Base-by-base conservation (phyloP, 2,329 filamentous ascomycete species). In the Thermothelomyces thermophilus region DNA sequence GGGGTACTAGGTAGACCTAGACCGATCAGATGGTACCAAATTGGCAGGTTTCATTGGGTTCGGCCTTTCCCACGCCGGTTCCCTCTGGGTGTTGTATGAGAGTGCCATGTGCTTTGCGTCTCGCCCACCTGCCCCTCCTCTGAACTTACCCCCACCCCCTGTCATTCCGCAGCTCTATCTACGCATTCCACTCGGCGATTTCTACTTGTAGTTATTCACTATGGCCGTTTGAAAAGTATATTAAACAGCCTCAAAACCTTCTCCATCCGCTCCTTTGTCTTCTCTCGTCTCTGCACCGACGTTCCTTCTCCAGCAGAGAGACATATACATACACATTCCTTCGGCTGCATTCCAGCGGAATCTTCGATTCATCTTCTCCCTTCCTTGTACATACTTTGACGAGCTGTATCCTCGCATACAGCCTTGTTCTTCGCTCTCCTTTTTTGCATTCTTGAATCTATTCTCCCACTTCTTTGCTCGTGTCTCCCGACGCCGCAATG, bases 401-500 rank as follows among this genome's bases (percentile, higher is more conserved):
- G 4, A 33, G 1, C 10, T 13, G 24, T n/a, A n/a, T n/a, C n/a
- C n/a, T n/a, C n/a, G n/a, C n/a, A n/a, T n/a, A n/a, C n/a, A n/a
- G n/a, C n/a, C n/a, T n/a, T n/a, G n/a, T n/a, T n/a, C n/a, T n/a
- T n/a, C n/a, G n/a, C n/a, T n/a, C n/a, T n/a, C n/a, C n/a, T n/a
- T n/a, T n/a, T n/a, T n/a, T n/a, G n/a, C n/a, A n/a, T n/a, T n/a
- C n/a, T n/a, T n/a, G n/a, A n/a, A n/a, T n/a, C n/a, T n/a, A n/a
- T n/a, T n/a, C n/a, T n/a, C n/a, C n/a, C n/a, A n/a, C 7, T 10
- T 24, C 7, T 37, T 17, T 33, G 30, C 28, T 19, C 35, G 11
- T 42, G 43, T 40, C 34, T 30, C 46, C 40, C 35, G 37, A 13
- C n/a, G 13, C 13, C 28, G 37, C 17, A 17, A 59, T 58, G 56